phyloP scores from a whole-genome alignment of 441 rosid species.

The Populus hybrid region DNA sequence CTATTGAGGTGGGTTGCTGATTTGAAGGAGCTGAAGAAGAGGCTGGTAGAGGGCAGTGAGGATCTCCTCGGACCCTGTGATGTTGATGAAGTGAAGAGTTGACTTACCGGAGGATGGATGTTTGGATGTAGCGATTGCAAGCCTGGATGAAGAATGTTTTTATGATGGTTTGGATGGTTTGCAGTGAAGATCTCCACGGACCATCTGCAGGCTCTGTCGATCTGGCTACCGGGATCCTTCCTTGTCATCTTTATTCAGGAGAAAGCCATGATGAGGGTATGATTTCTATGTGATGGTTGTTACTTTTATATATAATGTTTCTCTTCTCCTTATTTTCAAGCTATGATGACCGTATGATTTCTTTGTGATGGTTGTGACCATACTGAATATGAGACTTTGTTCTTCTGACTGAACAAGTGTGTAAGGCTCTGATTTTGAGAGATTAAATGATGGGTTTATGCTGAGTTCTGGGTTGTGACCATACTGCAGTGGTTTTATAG shows the following conservation, averaged over 20 bases:
- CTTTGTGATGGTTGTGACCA: background rate
- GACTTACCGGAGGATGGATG: slow-evolving; percentile 27
- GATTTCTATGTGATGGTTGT: background rate
- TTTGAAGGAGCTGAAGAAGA: slow-evolving; percentile 38
- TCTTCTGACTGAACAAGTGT: background rate
- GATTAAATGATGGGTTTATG: background rate
- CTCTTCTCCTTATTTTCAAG: too few species aligned
- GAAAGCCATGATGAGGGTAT: background rate
- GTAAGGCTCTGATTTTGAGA: background rate
- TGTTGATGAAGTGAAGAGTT: slow-evolving; percentile 37
- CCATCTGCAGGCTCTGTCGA: slow-evolving; percentile 32
- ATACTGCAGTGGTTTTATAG: too few species aligned
- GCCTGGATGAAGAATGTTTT: slow-evolving; percentile 44
- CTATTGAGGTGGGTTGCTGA: background rate
- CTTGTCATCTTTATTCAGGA: slow-evolving; percentile 25
- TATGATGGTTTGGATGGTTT: too few species aligned
- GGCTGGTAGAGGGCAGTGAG: slow-evolving; percentile 29
- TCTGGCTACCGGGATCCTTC: slow-evolving; percentile 30
- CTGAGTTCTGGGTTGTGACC: background rate
- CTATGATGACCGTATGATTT: too few species aligned
- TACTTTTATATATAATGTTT: background rate
- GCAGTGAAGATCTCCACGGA: too few species aligned
- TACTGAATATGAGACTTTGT: background rate
- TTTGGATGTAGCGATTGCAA: slow-evolving; percentile 34
- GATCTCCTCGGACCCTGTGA: slow-evolving; percentile 45